A percentile compares a stretch with the other conserved stretches of the same genome.
Conservation (phyloP, 139 green algal species). For the Chlamydomonas schloesseri region DNA sequence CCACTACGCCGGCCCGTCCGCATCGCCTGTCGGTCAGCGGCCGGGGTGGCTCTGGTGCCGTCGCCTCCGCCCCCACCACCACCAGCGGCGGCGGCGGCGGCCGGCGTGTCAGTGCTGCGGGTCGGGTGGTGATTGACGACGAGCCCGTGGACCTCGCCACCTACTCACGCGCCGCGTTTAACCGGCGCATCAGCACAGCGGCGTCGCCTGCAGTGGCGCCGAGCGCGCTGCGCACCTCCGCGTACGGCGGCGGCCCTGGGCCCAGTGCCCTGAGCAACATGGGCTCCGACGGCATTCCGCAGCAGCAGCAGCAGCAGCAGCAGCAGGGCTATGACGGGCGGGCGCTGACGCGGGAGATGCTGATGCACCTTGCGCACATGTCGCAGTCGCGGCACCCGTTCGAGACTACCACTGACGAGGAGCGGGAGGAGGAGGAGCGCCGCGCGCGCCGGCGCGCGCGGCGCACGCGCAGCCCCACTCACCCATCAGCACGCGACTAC, state of each 20-base stretch:
- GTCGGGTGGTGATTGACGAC: conserved; percentile 41
- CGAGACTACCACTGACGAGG: conserved; percentile 38
- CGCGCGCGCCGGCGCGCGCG: background rate
- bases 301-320: background rate
- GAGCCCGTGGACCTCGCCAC: conserved; percentile 35
- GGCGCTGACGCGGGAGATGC: conserved; percentile 28
- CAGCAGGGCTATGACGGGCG: background rate
- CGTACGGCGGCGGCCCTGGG: background rate
- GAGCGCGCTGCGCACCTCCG: too few relatives aligned
- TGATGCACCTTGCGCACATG: conserved; percentile 24
- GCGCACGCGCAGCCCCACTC: background rate
- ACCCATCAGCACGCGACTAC: background rate
- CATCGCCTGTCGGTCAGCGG: background rate
- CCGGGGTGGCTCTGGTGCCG: background rate
- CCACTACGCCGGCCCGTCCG: background rate
- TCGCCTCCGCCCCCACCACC: background rate
- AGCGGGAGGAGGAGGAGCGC: conserved; percentile 25
- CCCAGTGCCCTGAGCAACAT: too few relatives aligned
- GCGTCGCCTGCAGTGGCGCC: background rate
- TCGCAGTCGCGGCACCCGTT: conserved; percentile 11
- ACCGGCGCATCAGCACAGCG: background rate
- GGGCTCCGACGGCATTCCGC: background rate
- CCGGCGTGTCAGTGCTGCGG: background rate
- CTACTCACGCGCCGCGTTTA: background rate
- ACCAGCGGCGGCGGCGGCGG: background rate